Conservation (phyloP, 192 early-diverging fungal species). For the Umbelopsis sp. region DNA sequence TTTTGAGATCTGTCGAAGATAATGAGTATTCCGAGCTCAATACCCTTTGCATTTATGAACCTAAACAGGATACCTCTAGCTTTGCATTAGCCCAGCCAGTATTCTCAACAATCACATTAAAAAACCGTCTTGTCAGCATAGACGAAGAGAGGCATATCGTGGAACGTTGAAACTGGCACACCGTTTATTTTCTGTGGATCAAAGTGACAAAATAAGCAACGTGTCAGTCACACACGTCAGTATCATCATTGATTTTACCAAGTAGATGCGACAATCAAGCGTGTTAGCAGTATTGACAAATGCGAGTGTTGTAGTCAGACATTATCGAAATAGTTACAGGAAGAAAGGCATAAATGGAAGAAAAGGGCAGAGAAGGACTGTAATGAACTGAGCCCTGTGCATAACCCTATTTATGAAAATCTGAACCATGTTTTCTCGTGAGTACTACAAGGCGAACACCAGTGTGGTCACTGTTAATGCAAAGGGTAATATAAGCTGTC, state of each 20-base stretch:
- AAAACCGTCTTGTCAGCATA: constrained; percentile 88
- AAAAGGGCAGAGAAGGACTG: constrained; percentile 1
- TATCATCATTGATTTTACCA: constrained; percentile 55
- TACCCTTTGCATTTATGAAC: not conserved
- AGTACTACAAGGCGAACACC: no score
- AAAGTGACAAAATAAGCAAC: not conserved
- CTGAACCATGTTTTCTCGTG: no score
- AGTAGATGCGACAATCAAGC: constrained; percentile 87
- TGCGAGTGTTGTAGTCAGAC: constrained; percentile 77
- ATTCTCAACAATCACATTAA: constrained; percentile 99
- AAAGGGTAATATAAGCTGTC: no score
- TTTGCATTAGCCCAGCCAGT: constrained; percentile 99
- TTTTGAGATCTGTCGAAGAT: constrained; percentile 77
- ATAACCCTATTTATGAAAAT: no score
- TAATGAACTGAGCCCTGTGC: no score
- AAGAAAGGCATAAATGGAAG: not conserved
- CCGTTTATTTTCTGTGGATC: constrained; percentile 75
- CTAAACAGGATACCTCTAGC: constrained; percentile 67
- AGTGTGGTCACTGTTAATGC: no score
- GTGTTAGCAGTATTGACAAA: constrained; percentile 86
- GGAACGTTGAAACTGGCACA: constrained; percentile 90
- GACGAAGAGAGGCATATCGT: constrained; percentile 96
- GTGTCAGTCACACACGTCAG: not conserved
- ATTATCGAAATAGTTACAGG: constrained; percentile 36
- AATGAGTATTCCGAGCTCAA: constrained; percentile 18